Evolutionary conservation across 371 early-diverging fungal species (phyloP).

Genomic region (Catenaria anguillulae): DNA sequence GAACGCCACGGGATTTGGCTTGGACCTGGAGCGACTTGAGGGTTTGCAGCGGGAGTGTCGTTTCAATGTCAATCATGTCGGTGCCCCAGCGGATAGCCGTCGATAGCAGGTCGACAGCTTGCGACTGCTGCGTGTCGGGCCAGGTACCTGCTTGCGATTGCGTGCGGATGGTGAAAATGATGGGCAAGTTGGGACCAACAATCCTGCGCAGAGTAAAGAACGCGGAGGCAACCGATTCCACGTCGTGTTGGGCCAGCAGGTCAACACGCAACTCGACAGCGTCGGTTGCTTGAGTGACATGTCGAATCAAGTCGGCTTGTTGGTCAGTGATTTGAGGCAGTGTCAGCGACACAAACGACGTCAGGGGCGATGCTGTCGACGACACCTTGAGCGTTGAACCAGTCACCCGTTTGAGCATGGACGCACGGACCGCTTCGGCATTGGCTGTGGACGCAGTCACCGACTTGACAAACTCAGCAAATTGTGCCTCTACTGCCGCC

Average conservation of each 20-base stretch:
- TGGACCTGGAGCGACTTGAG: slow-evolving; percentile 24
- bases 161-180: slow-evolving; percentile 86
- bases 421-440: neutral
- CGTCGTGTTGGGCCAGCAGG: slow-evolving; percentile 38
- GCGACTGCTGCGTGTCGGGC: slow-evolving; percentile 42
- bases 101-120: slow-evolving; percentile 46
- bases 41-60: slow-evolving; percentile 23
- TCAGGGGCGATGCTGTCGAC: slow-evolving; percentile 11
- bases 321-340: slow-evolving; percentile 45
- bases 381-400: slow-evolving; percentile 11
- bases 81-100: slow-evolving; percentile 73
- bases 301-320: slow-evolving; percentile 22
- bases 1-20: slow-evolving; percentile 34
- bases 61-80: slow-evolving; percentile 87
- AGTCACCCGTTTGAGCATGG: neutral
- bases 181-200: slow-evolving; percentile 59
- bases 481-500: slow-evolving; percentile 12
- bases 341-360: slow-evolving; percentile 81
- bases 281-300: slow-evolving; percentile 61
- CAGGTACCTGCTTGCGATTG: slow-evolving; percentile 75
- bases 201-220: slow-evolving; percentile 22
- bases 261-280: slow-evolving; percentile 91
- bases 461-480: slow-evolving; percentile 18
- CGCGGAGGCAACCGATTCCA: slow-evolving; percentile 46
- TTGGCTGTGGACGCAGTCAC: too few relatives aligned